These are phyloP conservation scores for Colletotrichum melonis DNA, from an alignment of 2,329 filamentous ascomycete species.

Conservation along the genomic window DNA sequence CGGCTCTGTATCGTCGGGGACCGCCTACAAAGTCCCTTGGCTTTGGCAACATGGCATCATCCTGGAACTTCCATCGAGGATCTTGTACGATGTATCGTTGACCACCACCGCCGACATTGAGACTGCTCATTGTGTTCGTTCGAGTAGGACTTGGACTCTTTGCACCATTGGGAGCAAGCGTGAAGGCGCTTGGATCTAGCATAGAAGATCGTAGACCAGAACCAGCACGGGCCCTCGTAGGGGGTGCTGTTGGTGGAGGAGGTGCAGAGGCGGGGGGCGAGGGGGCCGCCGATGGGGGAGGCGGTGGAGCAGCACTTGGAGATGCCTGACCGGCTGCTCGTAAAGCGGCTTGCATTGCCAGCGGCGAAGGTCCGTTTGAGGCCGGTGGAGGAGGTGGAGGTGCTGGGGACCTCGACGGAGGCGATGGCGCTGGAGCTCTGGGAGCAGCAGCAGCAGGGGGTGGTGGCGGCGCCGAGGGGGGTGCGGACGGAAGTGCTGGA, in stretches of 20 bases:
- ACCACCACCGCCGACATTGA: conserved; percentile 39
- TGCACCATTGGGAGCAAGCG: conserved; percentile 72
- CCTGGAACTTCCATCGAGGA: conserved; percentile 86
- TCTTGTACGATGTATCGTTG: conserved; percentile 76
- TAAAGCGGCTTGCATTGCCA: conserved; percentile 58
- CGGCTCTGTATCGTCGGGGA: conserved; percentile 85
- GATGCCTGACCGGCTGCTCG: conserved; percentile 56
- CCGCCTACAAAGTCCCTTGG: conserved; percentile 84
- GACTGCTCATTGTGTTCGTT: conserved; percentile 40
- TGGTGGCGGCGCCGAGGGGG: conserved; percentile 52
- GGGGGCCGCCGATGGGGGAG: conserved; percentile 49
- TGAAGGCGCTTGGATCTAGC: conserved; percentile 82
- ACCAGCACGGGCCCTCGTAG: conserved; percentile 52
- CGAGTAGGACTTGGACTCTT: conserved; percentile 61
- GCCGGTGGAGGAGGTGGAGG: conserved; percentile 50
- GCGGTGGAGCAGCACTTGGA: conserved; percentile 50
- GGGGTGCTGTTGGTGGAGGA: conserved; percentile 45
- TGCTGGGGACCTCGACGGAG: conserved; percentile 48
- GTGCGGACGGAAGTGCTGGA: conserved; percentile 54
- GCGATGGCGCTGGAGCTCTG: conserved; percentile 48
- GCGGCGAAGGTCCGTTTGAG: conserved; percentile 46
- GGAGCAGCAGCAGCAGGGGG: conserved; percentile 54
- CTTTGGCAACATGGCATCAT: conserved; percentile 84
- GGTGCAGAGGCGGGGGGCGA: conserved; percentile 53
- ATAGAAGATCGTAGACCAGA: conserved; percentile 68